Conservation (phyloP, 2,329 filamentous ascomycete species). For the Fusarium sp. region DNA sequence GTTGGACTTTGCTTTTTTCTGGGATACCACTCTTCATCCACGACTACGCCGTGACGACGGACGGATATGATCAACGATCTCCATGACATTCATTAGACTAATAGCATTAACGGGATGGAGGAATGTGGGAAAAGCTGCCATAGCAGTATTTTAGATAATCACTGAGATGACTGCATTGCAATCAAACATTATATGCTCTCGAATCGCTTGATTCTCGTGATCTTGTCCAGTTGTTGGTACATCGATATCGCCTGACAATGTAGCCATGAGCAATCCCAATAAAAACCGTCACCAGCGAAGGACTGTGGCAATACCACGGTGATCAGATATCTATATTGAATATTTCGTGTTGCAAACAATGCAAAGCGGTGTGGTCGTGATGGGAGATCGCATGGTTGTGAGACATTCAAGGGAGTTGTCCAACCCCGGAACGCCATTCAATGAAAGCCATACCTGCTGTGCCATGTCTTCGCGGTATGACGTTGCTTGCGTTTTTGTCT, state of each 20-base stretch:
- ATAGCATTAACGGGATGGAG: conserved; percentile 11
- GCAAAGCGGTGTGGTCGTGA: conserved; percentile 20
- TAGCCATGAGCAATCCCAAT: background rate
- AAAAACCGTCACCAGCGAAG: background rate
- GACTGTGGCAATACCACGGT: background rate
- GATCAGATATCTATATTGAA: background rate
- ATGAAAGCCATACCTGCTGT: background rate
- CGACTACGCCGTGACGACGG: conserved; percentile 39
- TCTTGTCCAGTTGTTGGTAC: background rate
- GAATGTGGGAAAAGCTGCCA: conserved; percentile 9
- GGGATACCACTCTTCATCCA: conserved; percentile 26
- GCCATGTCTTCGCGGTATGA: background rate
- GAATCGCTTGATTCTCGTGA: background rate
- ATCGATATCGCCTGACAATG: no score
- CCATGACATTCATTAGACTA: conserved; percentile 39
- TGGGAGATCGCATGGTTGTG: conserved; percentile 12
- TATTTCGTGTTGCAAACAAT: background rate
- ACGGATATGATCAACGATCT: conserved; percentile 37
- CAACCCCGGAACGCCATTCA: conserved; percentile 14
- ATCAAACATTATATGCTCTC: background rate
- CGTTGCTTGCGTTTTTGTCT: background rate
- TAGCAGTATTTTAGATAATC: conserved; percentile 9
- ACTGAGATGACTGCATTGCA: conserved; percentile 9
- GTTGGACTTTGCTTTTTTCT: conserved; percentile 17
- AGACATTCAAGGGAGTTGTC: conserved; percentile 30